These are phyloP conservation scores for Eremochloa ophiuroides DNA, from an alignment of 176 grass and related monocot species.

Conservation along the genomic window DNA sequence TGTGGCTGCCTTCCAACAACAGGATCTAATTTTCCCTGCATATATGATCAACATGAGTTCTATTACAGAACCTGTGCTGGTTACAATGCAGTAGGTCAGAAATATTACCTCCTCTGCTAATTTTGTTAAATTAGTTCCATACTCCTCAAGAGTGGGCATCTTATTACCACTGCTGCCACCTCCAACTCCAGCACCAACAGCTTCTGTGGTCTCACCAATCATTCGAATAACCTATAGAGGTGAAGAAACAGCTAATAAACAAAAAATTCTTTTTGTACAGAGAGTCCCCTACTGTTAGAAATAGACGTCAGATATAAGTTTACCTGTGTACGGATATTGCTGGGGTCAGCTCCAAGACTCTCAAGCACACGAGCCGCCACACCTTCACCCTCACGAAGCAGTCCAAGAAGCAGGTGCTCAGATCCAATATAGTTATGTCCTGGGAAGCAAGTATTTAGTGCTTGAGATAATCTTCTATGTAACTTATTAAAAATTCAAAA, in stretches of 20 bases:
- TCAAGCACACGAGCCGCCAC: conserved; percentile 86
- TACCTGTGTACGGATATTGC: conserved; percentile 86
- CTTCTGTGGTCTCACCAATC: conserved; percentile 93
- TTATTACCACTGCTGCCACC: conserved; percentile 88
- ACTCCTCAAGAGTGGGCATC: conserved; percentile 98
- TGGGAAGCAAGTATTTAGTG: conserved; percentile 37
- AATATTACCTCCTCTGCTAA: conserved; percentile 84
- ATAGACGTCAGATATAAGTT: conserved; percentile 21
- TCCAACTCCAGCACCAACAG: conserved; percentile 89
- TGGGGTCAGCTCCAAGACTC: conserved; percentile 83
- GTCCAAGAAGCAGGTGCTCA: conserved; percentile 94
- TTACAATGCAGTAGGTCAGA: not conserved
- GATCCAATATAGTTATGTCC: conserved; percentile 98
- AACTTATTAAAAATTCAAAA: not conserved
- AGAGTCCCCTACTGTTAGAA: not conserved
- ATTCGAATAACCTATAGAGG: conserved; percentile 84
- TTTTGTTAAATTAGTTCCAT: conserved; percentile 94
- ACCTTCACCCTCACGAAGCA: conserved; percentile 91
- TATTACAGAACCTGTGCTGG: not conserved
- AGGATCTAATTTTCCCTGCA: conserved; percentile 91
- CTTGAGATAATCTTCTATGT: conserved; percentile 14
- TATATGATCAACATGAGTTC: conserved; percentile 7
- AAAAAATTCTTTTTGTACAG: not conserved
- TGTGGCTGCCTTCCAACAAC: conserved; percentile 90
- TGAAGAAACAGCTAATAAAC: conserved; percentile 25